Evolutionary conservation across 75 land plant genomes (phyloP).

Genomic region (Picea sitchensis): DNA sequence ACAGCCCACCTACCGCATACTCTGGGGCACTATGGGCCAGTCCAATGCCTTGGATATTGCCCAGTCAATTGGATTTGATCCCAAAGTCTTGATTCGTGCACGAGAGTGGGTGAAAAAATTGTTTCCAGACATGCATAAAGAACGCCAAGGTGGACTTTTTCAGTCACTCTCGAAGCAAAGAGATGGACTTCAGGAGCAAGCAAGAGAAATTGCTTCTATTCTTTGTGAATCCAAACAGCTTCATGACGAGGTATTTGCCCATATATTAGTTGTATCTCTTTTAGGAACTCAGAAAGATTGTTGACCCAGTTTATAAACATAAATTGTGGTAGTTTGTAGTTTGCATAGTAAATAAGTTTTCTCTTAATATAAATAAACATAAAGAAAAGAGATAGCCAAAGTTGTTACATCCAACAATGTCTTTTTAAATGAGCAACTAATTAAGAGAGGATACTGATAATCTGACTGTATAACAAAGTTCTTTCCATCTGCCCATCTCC

Average conservation of each 20-base stretch:
- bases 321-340: too few relatives aligned
- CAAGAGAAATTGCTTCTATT: slow-evolving; percentile 40
- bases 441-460: too few relatives aligned
- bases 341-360: too few relatives aligned
- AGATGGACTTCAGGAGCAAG: slow-evolving; percentile 49
- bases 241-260: slow-evolving; percentile 61
- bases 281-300: too few relatives aligned
- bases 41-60: slow-evolving; percentile 94
- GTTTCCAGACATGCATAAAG: slow-evolving; percentile 52
- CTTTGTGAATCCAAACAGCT: slow-evolving; percentile 53
- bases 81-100: slow-evolving; percentile 56
- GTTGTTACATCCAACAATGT: too few relatives aligned
- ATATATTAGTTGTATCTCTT: too few relatives aligned
- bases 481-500: too few relatives aligned
- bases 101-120: slow-evolving; percentile 66
- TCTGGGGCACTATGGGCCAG: slow-evolving; percentile 88
- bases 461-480: too few relatives aligned
- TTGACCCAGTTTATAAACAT: too few relatives aligned
- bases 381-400: too few relatives aligned
- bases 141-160: slow-evolving; percentile 55
- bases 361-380: too few relatives aligned
- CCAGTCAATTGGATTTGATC: slow-evolving; percentile 70
- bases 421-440: too few relatives aligned
- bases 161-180: slow-evolving; percentile 70
- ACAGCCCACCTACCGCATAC: slow-evolving; percentile 73